Base-by-base conservation (phyloP, 805 yeast genomes). In the Candida hungchunana region DNA sequence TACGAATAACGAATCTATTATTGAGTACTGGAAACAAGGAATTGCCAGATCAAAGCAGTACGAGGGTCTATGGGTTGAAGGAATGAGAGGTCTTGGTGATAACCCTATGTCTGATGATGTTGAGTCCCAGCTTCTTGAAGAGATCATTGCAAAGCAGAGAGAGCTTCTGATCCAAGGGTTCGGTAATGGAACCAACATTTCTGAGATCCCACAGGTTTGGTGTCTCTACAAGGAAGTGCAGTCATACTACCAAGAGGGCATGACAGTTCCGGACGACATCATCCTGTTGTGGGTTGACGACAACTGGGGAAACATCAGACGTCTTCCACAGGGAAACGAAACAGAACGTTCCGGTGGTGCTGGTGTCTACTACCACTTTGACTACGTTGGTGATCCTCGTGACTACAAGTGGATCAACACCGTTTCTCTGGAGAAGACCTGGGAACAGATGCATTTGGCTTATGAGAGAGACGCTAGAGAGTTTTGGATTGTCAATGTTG, bases 371-470 rank as follows among this genome's bases (percentile, higher is more conserved):
- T 40, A 40, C 37, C 43, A 40, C 30, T 40, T 40, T 24, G 43
- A 40, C 26, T 40, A 40, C 24, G 43, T 40, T 15, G 43, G 43
- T 18, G 43, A 40, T 21, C 43, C 43, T 7, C 34, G 43, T 16
- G 29, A 36, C 29, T 40, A 36, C 32, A 40, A 40, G 17, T 40
- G 43, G 43, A 40, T 40, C 30, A 40, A 40, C 23, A 40, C 43
- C 10, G 26, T 29, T 6, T 36, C 40, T 4, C 17, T 40, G 32
- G 43, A 40, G 23, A 40, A 40, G 34, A 36, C 43, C 2, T 40
- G 43, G 43, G 31, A 40, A 14, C 43, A 40, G 32, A 40, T 40
- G 43, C 35, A 36, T 17, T 18, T 40, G 40, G 43, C 43, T 7
- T 36, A 36, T 18, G 27, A 36, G 18, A 31, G 36, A 17, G 32